These are phyloP conservation scores for Fusarium concolor DNA, from an alignment of 2,329 filamentous ascomycete genomes.

Conservation along the genomic window DNA sequence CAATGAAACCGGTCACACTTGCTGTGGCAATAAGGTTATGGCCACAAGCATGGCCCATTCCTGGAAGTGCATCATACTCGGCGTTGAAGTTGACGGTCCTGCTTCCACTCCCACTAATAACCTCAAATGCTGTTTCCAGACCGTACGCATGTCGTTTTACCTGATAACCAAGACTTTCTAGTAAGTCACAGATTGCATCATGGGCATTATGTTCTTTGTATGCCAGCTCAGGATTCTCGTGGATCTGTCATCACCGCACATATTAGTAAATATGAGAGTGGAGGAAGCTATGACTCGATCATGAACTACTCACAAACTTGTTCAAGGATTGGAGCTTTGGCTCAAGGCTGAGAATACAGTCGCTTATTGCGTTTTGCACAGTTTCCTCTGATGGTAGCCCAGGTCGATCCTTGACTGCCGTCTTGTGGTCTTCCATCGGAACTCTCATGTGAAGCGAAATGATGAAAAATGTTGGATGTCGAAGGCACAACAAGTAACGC, in stretches of 20 bases:
- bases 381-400: neutral
- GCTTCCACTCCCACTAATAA: neutral
- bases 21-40: conserved; percentile 20
- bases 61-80: conserved; percentile 22
- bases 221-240: conserved; percentile 14
- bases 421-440: neutral
- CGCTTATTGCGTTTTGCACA: neutral
- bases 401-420: no score
- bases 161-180: neutral
- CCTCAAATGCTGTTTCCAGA: conserved; percentile 7
- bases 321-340: neutral
- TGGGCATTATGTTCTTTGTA: conserved; percentile 10
- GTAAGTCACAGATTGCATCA: neutral
- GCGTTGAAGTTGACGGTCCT: conserved; percentile 19
- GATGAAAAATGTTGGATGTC: neutral
- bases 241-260: conserved; percentile 5
- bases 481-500: no score
- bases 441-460: neutral
- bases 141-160: neutral
- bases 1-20: conserved; percentile 1
- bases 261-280: neutral
- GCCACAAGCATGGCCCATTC: conserved; percentile 17
- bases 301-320: neutral
- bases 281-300: no score
- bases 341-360: neutral